These are phyloP conservation scores for Aspergillus quadrilineatus DNA, from an alignment of 2,329 filamentous ascomycete genomes.

Conservation along the genomic window DNA sequence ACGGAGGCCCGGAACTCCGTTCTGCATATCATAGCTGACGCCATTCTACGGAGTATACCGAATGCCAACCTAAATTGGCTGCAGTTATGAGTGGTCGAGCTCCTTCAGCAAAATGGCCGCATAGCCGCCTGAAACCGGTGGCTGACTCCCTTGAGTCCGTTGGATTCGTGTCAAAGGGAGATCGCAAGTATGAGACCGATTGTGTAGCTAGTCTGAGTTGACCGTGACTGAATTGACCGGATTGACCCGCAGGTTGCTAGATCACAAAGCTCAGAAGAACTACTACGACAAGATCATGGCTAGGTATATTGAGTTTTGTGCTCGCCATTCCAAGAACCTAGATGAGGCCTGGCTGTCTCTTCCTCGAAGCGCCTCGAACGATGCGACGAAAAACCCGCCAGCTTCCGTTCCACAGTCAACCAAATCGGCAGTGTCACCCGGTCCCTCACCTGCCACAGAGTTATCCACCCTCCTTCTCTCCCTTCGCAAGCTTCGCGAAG, in stretches of 20 bases:
- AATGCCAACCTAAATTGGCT: not conserved
- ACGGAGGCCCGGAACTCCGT: not conserved
- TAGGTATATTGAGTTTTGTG: slow-evolving; percentile 87
- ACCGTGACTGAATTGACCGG: slow-evolving; percentile 9
- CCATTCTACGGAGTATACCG: not conserved
- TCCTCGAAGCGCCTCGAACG: slow-evolving; percentile 37
- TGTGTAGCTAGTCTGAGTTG: not conserved
- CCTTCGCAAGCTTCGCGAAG: slow-evolving; percentile 88
- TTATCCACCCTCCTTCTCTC: slow-evolving; percentile 75
- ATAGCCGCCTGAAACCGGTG: slow-evolving; percentile 65
- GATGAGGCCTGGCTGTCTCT: slow-evolving; percentile 72
- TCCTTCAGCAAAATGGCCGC: slow-evolving; percentile 21
- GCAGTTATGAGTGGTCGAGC: slow-evolving; percentile 22
- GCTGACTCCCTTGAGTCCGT: slow-evolving; percentile 78
- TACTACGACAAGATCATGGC: slow-evolving; percentile 88
- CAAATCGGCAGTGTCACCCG: slow-evolving; percentile 23
- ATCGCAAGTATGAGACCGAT: slow-evolving; percentile 63
- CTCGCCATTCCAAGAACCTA: slow-evolving; percentile 69
- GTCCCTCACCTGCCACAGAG: slow-evolving; percentile 56
- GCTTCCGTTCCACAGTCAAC: slow-evolving; percentile 26
- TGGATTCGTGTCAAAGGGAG: slow-evolving; percentile 87
- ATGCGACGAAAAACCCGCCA: slow-evolving; percentile 42
- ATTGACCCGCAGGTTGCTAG: slow-evolving; percentile 58
- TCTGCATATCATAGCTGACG: slow-evolving; percentile 1
- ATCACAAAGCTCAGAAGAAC: slow-evolving; percentile 74